Evolutionary conservation across 2,329 filamentous ascomycete genomes (phyloP).

Genomic region (Aspergillus sp.): DNA sequence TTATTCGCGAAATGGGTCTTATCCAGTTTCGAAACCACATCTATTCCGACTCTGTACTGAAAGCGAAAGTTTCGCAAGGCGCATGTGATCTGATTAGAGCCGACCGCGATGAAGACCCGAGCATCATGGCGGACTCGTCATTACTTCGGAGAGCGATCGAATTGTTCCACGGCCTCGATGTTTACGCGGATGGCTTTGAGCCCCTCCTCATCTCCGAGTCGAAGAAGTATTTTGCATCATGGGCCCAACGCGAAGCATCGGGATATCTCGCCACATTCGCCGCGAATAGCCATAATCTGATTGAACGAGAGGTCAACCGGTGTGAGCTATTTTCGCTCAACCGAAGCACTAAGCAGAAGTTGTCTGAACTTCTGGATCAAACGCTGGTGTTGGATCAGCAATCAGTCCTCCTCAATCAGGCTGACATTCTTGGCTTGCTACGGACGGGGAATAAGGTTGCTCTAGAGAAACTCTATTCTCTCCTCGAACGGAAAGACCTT

Average conservation of each 20-base stretch:
- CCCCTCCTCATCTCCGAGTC: slow-evolving; percentile 69
- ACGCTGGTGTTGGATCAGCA: slow-evolving; percentile 70
- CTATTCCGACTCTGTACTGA: slow-evolving; percentile 54
- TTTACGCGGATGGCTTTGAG: slow-evolving; percentile 80
- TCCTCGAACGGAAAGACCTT: slow-evolving; percentile 71
- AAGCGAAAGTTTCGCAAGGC: slow-evolving; percentile 60
- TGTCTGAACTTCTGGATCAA: slow-evolving; percentile 71
- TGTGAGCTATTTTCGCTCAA: slow-evolving; percentile 83
- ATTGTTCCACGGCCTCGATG: slow-evolving; percentile 80
- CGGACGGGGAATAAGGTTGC: slow-evolving; percentile 67
- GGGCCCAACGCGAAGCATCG: slow-evolving; percentile 65
- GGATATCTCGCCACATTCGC: slow-evolving; percentile 75
- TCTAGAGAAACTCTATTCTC: slow-evolving; percentile 72
- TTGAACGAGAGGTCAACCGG: slow-evolving; percentile 69
- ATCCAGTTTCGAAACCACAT: slow-evolving; percentile 68
- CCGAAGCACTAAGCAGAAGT: slow-evolving; percentile 73
- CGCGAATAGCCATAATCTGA: slow-evolving; percentile 64
- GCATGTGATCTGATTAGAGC: slow-evolving; percentile 74
- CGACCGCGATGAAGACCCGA: slow-evolving; percentile 61
- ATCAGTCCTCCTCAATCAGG: slow-evolving; percentile 62
- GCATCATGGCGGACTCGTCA: slow-evolving; percentile 56
- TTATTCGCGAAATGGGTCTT: slow-evolving; percentile 79
- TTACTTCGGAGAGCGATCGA: slow-evolving; percentile 74
- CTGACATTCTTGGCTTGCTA: slow-evolving; percentile 71
- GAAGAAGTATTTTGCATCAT: slow-evolving; percentile 65